Evolutionary conservation across 1,139 yeast species (phyloP), one percentile per base, ranked within the genome.

Genomic region (Kurtzmaniella quercitrusa): DNA sequence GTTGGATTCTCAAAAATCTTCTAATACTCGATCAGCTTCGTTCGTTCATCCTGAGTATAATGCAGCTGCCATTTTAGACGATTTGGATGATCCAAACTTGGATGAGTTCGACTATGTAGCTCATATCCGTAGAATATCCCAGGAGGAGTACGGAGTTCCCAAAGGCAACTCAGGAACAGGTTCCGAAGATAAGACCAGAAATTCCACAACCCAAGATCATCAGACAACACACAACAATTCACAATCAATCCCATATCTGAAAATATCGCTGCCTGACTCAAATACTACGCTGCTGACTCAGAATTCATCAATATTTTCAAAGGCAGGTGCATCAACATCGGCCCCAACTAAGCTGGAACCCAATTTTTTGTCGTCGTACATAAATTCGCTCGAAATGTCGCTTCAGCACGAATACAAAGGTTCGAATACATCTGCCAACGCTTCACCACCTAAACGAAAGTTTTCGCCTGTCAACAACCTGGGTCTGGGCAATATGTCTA

Each of bases 41-140:
- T 30, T 16, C 11, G 17, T 14, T 18, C 8, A 12, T 18, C 3
- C 18, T 5, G 18, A 30, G 3, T 14, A 14, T 5, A 30, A 30
- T 18, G 4, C 32, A 9, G 33, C 23, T 11, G 20, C 36, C 19
- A n/a, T 20, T 8, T 34, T 36, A 4, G 23, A 39, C 16, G 33
- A 45, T 36, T 41, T 42, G 19, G 52, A 54, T 38, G 65, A 60
- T 41, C 65, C 71, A 5, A 62, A 54, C 46, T 49, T 63, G 37
- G 76, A 70, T 43, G 76, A 71, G 42, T 72, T 72, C 50, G 77
- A 72, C 54, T 71, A 72, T 47, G 76, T 71, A 26, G 75, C 75
- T 18, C 78, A 72, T 48, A 71, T 72, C 28, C 55, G 75, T 43
- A 58, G 68, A 43, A 69, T 71, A 38, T 64, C 72, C 46, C 73